Conservation (phyloP, 768 basidiomycete genomes). For the Termitomyces sp. region DNA sequence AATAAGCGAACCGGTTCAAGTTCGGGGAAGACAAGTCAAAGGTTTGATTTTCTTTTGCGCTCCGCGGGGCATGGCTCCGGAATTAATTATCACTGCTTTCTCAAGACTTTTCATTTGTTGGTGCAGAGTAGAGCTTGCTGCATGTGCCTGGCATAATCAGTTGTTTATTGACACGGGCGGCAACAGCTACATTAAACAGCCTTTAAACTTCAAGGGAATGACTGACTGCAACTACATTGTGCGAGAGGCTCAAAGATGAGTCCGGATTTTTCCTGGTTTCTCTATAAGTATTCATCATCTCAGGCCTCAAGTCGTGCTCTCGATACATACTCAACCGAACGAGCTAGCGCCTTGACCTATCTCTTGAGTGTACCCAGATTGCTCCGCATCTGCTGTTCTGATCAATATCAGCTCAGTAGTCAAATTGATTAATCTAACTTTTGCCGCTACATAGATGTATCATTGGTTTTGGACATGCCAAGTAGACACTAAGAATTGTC, state of each 20-base stretch:
- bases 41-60: background rate
- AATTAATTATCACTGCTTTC: background rate
- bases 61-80: slow-evolving; percentile 2
- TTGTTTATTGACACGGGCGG: background rate
- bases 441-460: background rate
- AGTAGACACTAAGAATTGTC: background rate
- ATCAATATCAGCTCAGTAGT: background rate
- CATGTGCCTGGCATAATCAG: background rate
- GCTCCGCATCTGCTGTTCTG: background rate
- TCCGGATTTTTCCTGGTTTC: background rate
- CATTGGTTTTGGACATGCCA: background rate
- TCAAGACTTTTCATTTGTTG: background rate
- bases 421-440: background rate
- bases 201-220: background rate
- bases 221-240: background rate
- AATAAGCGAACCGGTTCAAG: background rate
- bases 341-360: background rate
- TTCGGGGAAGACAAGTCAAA: background rate
- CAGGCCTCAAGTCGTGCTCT: too few relatives aligned
- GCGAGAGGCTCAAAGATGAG: background rate
- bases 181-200: background rate
- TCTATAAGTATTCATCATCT: background rate
- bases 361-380: background rate
- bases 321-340: background rate
- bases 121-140: background rate